phyloP scores from a whole-genome alignment of 257 asterid species.

The Ehretia macrophylla region DNA sequence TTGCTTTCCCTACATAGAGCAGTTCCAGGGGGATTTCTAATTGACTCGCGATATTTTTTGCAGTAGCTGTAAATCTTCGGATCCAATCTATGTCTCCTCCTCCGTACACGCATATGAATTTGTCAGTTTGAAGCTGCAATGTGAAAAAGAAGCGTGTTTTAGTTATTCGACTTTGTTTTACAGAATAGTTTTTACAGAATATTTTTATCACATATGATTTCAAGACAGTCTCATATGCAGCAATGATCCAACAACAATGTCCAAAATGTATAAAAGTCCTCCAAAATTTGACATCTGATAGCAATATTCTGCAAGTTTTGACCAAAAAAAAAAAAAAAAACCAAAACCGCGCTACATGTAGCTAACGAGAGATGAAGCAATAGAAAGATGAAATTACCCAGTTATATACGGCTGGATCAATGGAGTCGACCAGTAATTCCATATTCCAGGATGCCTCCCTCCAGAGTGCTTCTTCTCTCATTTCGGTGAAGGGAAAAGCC shows the following conservation, averaged over 20 bases:
- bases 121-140: constrained; percentile 45
- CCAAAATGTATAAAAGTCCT: too few relatives aligned
- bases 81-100: constrained; percentile 93
- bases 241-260: too few relatives aligned
- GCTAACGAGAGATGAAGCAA: neutral
- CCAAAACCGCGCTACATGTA: too few relatives aligned
- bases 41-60: constrained; percentile 35
- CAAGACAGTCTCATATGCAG: too few relatives aligned
- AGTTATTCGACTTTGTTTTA: neutral
- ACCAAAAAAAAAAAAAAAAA: too few relatives aligned
- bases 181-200: too few relatives aligned
- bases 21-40: constrained; percentile 53
- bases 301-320: too few relatives aligned
- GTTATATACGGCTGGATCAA: constrained; percentile 46
- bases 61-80: constrained; percentile 45
- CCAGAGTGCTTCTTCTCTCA: constrained; percentile 67
- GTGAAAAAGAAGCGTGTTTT: neutral
- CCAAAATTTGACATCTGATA: too few relatives aligned
- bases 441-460: constrained; percentile 59
- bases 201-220: too few relatives aligned
- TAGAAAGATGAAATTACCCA: constrained; percentile 49
- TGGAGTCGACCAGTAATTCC: constrained; percentile 53
- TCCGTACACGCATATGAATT: constrained; percentile 75
- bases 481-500: constrained; percentile 74
- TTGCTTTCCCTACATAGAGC: constrained; percentile 80